phyloP scores from a whole-genome alignment of 192 early-diverging fungal genomes.

The Coemansia javaensis region DNA sequence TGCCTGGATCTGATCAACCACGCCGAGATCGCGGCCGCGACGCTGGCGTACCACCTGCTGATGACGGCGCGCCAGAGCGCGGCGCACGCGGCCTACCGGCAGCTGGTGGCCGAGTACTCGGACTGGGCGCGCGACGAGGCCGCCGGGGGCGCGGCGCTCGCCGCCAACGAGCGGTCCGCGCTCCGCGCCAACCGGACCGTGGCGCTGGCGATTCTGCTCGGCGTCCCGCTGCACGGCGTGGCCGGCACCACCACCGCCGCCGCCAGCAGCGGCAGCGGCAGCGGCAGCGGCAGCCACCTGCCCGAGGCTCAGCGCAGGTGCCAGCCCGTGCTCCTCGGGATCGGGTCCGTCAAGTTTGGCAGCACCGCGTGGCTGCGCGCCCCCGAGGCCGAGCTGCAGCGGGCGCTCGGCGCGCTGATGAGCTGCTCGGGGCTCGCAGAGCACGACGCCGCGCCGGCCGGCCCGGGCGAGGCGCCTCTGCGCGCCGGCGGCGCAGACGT shows the following conservation, averaged over 20 bases:
- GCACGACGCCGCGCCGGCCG: background rate
- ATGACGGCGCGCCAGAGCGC: slow-evolving; percentile 16
- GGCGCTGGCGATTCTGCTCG: slow-evolving; percentile 31
- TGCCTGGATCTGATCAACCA: slow-evolving; percentile 9
- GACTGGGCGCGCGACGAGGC: slow-evolving; percentile 12
- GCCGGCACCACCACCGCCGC: slow-evolving; percentile 30
- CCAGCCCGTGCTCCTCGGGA: slow-evolving; percentile 16
- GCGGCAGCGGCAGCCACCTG: slow-evolving; percentile 26
- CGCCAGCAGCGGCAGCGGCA: too few relatives aligned
- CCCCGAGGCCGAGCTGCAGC: slow-evolving; percentile 10
- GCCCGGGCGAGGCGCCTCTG: background rate
- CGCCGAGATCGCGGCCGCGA: slow-evolving; percentile 14
- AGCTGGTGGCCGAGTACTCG: slow-evolving; percentile 11
- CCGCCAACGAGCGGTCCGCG: slow-evolving; percentile 16
- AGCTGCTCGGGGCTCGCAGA: slow-evolving; percentile 21
- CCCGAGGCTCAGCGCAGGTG: slow-evolving; percentile 17
- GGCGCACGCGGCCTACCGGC: slow-evolving; percentile 9
- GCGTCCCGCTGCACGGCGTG: slow-evolving; percentile 36
- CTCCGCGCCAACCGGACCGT: slow-evolving; percentile 15
- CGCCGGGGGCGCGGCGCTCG: background rate
- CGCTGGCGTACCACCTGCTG: slow-evolving; percentile 21
- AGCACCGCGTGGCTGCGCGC: slow-evolving; percentile 31
- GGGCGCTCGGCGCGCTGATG: slow-evolving; percentile 12
- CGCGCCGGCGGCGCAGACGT: slow-evolving; percentile 4
- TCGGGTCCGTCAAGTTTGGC: slow-evolving; percentile 31